Base-by-base conservation (phyloP, 352 stramenopile species). In the Phytopythium delawarense region DNA sequence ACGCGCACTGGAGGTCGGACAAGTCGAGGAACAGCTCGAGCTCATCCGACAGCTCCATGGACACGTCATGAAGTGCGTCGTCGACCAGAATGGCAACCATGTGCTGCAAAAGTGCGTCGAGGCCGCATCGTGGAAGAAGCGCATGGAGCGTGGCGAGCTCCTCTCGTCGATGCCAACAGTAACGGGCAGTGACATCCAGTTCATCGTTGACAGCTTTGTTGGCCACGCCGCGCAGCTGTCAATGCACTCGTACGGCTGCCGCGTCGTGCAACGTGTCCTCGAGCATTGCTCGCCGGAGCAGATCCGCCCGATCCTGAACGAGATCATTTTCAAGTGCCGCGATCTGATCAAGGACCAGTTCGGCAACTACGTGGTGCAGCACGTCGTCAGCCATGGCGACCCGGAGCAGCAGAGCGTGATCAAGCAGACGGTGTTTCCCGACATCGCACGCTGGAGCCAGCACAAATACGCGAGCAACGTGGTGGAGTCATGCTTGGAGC, bases 101-200 rank as follows among this genome's bases (percentile, higher is more conserved):
- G 97, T 99, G 11, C 89, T 99, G 49, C 97, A 99, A 67, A 99
- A 99, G 72, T 98, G 92, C 67, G 98, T 99, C 52, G 96, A 99
- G 64, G 81, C 76, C 20, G 78, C 84, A 35, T 92, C 83, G 39
- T 88, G 75, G 73, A 84, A 76, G 57, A 75, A 75, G 28, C 68
- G 66, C 18, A 57, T 61, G 48, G 61, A 51, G 9, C 71, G 60
- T 49, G 66, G 65, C 6, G 54, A 60, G 16, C 21, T 51, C 13
- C 12, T 37, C 0, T 49, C 37, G 21, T 44, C 21, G 13, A 23
- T 60, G 1, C 39, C 54, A 8, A 57, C 63, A 20, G 81, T 93
- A 45, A 86, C 91, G 13, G 79, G 84, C 30, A 73, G 93, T 35
- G 86, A 98, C 55, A 97, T 99, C 64, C 90, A 99, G 65, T 99